Percentiles rank a stretch among this genome's conserved stretches.
phyloP scores from a whole-genome alignment of 139 green algal species.

The Pseudopediastrum boryanum region DNA sequence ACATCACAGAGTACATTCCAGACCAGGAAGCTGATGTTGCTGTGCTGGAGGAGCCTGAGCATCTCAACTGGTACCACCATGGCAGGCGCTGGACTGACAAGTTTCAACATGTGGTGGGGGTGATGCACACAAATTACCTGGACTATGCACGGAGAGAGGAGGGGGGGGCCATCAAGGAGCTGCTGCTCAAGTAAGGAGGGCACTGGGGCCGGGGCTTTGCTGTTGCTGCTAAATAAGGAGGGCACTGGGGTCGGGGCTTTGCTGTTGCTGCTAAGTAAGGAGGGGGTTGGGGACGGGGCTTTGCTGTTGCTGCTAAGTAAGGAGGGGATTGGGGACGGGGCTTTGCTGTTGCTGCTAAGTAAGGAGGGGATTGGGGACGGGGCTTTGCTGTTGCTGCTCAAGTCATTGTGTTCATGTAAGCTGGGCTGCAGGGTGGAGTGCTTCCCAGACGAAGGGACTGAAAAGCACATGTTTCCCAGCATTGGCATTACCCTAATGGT shows the following conservation, averaged over 20 bases:
- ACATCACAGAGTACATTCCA: constrained; percentile 94
- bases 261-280: constrained; percentile 51
- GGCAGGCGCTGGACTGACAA: constrained; percentile 96
- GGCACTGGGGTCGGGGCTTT: too few species aligned
- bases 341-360: constrained; percentile 54
- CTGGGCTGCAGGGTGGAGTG: too few species aligned
- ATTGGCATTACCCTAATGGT: too few species aligned
- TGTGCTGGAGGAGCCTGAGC: constrained; percentile 99
- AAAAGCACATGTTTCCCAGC: too few species aligned
- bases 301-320: constrained; percentile 54
- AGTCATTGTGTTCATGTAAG: too few species aligned
- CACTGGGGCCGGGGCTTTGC: too few species aligned
- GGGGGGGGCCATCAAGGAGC: constrained; percentile 74
- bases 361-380: too few species aligned
- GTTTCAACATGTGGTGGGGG: constrained; percentile 96
- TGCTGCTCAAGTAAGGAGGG: constrained; percentile 41
- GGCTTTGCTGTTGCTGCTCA: too few species aligned
- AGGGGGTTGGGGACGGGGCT: too few species aligned
- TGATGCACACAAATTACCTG: constrained; percentile 99
- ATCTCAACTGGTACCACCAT: constrained; percentile 99
- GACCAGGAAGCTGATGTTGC: constrained; percentile 94
- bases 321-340: too few species aligned
- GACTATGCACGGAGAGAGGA: constrained; percentile 94
- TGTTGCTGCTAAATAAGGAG: constrained; percentile 47
- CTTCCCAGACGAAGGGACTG: too few species aligned